phyloP scores from a whole-genome alignment of 169 alveolate genomes.

The Plasmodium gallinaceum region DNA sequence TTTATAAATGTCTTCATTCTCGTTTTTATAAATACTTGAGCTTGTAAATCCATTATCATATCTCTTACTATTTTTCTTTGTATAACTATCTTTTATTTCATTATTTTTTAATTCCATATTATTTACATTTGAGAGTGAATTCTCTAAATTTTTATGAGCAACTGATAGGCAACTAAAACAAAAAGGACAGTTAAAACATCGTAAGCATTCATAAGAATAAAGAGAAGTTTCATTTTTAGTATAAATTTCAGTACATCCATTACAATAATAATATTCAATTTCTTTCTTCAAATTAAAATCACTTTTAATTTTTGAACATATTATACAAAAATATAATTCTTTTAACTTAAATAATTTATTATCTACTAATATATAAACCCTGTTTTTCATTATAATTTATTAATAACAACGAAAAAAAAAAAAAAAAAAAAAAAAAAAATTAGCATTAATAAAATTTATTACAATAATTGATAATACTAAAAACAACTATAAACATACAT shows the following conservation, averaged over 20 bases:
- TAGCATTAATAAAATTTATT: neutral
- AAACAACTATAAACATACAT: neutral
- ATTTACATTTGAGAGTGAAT: conserved; percentile 7
- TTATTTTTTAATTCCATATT: conserved; percentile 1
- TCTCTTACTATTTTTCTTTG: neutral
- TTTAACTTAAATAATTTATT: conserved; percentile 64
- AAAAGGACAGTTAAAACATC: conserved; percentile 69
- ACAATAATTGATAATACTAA: neutral
- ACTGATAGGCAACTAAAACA: conserved; percentile 41
- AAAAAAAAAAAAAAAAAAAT: neutral
- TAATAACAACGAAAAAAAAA: neutral
- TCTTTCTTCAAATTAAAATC: conserved; percentile 58
- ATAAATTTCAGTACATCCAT: conserved; percentile 67
- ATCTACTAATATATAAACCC: conserved; percentile 48
- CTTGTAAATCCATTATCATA: neutral
- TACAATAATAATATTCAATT: conserved; percentile 63
- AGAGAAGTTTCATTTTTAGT: conserved; percentile 36
- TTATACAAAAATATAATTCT: conserved; percentile 65
- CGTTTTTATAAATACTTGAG: neutral
- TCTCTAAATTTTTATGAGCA: conserved; percentile 25
- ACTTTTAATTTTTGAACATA: conserved; percentile 58
- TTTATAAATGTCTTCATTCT: neutral
- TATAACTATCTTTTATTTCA: neutral
- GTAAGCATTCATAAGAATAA: conserved; percentile 68
- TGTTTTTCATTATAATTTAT: conserved; percentile 54